A percentile compares a stretch with the other conserved stretches of the same genome.
These are phyloP conservation scores for Endoconidiophora laricicola DNA, from an alignment of 2,329 filamentous ascomycete species.

Conservation along the genomic window DNA sequence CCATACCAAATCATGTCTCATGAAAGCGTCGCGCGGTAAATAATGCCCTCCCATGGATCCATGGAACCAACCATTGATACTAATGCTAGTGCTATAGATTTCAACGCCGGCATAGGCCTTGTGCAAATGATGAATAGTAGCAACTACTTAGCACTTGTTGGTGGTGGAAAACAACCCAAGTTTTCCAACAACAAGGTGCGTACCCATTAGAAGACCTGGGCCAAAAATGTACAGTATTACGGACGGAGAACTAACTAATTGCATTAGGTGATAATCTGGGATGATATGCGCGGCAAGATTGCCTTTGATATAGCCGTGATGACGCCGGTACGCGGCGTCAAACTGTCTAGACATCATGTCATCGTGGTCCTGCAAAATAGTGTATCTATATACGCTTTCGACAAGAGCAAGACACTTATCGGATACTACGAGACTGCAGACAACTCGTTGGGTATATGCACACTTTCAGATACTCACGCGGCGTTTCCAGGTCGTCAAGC, in stretches of 20 bases:
- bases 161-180: slow-evolving; percentile 71
- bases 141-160: slow-evolving; percentile 78
- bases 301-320: slow-evolving; percentile 67
- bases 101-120: slow-evolving; percentile 66
- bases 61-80: background rate
- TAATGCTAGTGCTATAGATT: slow-evolving; percentile 31
- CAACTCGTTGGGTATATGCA: slow-evolving; percentile 68
- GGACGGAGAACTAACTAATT: background rate
- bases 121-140: slow-evolving; percentile 76
- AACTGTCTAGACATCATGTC: slow-evolving; percentile 59
- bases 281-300: slow-evolving; percentile 58
- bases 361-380: slow-evolving; percentile 69
- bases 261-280: slow-evolving; percentile 66
- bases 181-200: slow-evolving; percentile 70
- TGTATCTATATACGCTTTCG: slow-evolving; percentile 66
- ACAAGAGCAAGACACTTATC: slow-evolving; percentile 51
- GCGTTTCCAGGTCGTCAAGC: slow-evolving; percentile 75
- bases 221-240: background rate
- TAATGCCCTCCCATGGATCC: background rate
- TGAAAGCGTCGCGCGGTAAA: slow-evolving; percentile 38
- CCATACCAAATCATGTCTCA: slow-evolving; percentile 52
- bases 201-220: background rate
- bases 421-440: slow-evolving; percentile 72
- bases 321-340: slow-evolving; percentile 64
- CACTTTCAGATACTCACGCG: slow-evolving; percentile 54